These are phyloP conservation scores for Macrocybe gigantea DNA, from an alignment of 768 basidiomycete species.

Conservation along the genomic window DNA sequence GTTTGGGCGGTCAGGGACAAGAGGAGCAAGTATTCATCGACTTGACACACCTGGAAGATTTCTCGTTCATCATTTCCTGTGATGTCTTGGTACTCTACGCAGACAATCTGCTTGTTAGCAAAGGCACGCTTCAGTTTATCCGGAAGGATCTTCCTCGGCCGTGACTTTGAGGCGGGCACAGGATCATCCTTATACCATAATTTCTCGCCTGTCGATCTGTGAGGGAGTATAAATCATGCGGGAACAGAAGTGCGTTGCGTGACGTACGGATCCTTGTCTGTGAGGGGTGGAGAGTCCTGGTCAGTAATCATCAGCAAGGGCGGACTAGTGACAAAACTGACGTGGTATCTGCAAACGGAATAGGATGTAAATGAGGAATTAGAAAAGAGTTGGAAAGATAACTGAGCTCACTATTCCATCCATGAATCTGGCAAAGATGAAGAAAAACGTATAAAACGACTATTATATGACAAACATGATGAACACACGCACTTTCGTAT, in stretches of 20 bases:
- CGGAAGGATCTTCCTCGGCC: constrained; percentile 33
- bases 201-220: constrained; percentile 31
- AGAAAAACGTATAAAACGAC: background rate
- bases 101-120: constrained; percentile 71
- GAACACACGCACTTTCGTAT: constrained; percentile 49
- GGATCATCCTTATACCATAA: constrained; percentile 40
- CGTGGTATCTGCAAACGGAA: constrained; percentile 3
- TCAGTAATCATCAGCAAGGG: too few relatives aligned
- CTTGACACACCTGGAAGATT: constrained; percentile 58
- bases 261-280: background rate
- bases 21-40: background rate
- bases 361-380: constrained; percentile 3
- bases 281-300: background rate
- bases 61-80: constrained; percentile 55
- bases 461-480: background rate
- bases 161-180: constrained; percentile 3
- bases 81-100: constrained; percentile 70
- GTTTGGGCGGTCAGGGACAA: constrained; percentile 2
- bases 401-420: background rate
- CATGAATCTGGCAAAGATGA: background rate
- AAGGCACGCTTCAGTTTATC: constrained; percentile 54
- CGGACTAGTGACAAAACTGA: constrained; percentile 16
- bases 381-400: background rate
- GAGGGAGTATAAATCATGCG: background rate
- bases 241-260: background rate